A percentile compares a stretch with the other conserved stretches of the same genome.
Conservation (phyloP, 768 basidiomycete species). For the Candolleomyces efflorescens region DNA sequence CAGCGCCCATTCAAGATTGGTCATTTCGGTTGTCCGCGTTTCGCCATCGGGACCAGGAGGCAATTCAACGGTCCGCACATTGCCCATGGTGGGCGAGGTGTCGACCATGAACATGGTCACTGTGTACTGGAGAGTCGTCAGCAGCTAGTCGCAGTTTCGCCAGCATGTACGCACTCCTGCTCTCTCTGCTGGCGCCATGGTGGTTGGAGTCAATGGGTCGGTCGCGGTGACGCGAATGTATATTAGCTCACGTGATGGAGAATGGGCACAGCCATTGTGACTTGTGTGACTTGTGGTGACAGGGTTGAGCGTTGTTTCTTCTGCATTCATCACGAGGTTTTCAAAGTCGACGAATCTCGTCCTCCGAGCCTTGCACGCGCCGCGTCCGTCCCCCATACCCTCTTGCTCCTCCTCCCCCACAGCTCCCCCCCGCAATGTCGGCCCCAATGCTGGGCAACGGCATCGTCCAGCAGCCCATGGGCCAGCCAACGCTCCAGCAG, state of each 20-base stretch:
- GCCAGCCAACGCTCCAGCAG: conserved; percentile 21
- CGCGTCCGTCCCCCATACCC: conserved; percentile 6
- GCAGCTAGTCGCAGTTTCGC: conserved; percentile 1
- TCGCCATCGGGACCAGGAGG: conserved; percentile 51
- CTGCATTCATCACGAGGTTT: conserved; percentile 30
- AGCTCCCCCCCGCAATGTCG: conserved; percentile 26
- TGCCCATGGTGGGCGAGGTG: conserved; percentile 82
- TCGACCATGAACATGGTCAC: conserved; percentile 90
- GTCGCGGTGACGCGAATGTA: conserved; percentile 28
- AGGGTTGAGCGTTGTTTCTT: conserved; percentile 18
- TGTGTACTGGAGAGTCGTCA: conserved; percentile 52
- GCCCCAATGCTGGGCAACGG: conserved; percentile 38
- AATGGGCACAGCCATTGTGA: conserved; percentile 5
- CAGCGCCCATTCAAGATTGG: conserved; percentile 77
- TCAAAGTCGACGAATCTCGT: conserved; percentile 8
- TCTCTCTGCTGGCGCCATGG: conserved; percentile 75
- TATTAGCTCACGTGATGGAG: conserved; percentile 20
- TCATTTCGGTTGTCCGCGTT: conserved; percentile 50
- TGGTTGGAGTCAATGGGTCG: conserved; percentile 19
- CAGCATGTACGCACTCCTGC: conserved; percentile 58
- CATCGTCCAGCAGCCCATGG: conserved; percentile 25
- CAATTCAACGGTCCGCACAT: conserved; percentile 50
- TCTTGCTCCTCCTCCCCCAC: neutral
- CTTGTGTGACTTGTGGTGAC: conserved; percentile 4
- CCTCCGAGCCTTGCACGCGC: conserved; percentile 10